These are phyloP conservation scores for Thalia dealbata DNA, from an alignment of 176 grass and related monocot genomes.

Conservation along the genomic window DNA sequence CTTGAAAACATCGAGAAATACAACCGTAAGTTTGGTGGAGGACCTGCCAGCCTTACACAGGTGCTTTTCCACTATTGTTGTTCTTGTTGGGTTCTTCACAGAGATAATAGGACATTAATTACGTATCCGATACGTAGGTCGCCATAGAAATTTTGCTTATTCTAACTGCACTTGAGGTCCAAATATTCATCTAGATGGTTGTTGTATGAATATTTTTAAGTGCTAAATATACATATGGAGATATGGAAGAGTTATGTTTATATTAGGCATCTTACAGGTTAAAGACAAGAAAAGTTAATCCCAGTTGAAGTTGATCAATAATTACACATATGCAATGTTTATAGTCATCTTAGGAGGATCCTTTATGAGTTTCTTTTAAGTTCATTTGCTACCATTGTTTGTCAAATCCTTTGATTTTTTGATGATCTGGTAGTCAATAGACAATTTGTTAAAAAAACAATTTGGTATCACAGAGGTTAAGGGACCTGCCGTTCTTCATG, in stretches of 20 bases:
- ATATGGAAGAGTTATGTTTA: background rate
- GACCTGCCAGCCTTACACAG: conserved; percentile 23
- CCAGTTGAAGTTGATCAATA: no score
- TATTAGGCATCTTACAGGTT: no score
- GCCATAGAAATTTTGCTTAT: conserved; percentile 1
- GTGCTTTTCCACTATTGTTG: conserved; percentile 11
- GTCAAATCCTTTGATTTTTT: background rate
- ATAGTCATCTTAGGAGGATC: background rate
- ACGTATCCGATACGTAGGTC: background rate
- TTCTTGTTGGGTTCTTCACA: background rate
- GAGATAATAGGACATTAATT: background rate
- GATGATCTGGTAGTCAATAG: background rate
- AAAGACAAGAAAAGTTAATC: no score
- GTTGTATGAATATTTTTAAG: background rate
- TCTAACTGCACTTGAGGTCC: background rate
- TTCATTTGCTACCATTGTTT: background rate
- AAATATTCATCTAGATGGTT: background rate
- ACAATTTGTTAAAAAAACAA: conserved; percentile 5
- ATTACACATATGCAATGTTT: no score
- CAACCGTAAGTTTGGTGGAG: conserved; percentile 23
- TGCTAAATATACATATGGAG: background rate
- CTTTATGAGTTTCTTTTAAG: background rate
- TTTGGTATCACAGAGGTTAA: conserved; percentile 47
- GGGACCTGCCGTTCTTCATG: conserved; percentile 86
- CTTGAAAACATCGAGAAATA: conserved; percentile 22